Base-by-base conservation (phyloP, 768 basidiomycete genomes). In the Tricholoma terreum region DNA sequence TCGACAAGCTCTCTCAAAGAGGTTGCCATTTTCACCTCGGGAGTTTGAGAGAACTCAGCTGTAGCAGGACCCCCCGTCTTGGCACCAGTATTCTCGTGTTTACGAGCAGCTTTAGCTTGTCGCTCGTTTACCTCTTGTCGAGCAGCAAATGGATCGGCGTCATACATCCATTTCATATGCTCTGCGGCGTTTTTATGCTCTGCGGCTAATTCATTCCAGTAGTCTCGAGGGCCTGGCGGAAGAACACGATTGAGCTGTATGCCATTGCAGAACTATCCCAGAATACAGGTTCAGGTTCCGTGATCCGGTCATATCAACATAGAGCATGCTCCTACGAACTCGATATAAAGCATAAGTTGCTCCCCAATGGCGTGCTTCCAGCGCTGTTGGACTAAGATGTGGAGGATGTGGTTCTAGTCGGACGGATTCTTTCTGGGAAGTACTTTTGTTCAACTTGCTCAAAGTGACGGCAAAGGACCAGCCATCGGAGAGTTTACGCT, bases 331-430 rank as follows among this genome's bases (percentile, higher is more conserved):
- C 52, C 54, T 50, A 85, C 88, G 74, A 73, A 94, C 92, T 63
- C 93, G 85, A 71, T 94, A 90, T 53, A 96, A 73, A 38, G 90
- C 90, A 64, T 90, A 93, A 3, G 87, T 89, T 14, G 93, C 93
- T 36, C 87, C 93, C 87, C 90, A 94, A 67, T 97, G 94, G 54
- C 87, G 89, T 27, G 94, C 93, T 72, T 96, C 92, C 21, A 87
- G 67, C 6, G 85, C 80, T n/a, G 86, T 85, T 2, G 82, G 77
- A 59, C 84, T 77, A 45, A 80, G 73, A 61, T 90, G 82, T 6
- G 86, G 80, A 1, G 90, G 89, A 66, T 88, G 83, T 5, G 93
- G 88, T 58, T 85, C 84, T 60, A 97, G 71, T 46, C 83, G 78
- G 14, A 93, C 86, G 4, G 74, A 80, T 65, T 94, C 90, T 54